A percentile compares a stretch with the other conserved stretches of the same genome.
Conservation (phyloP, 2,329 filamentous ascomycete genomes). For the Sporothrix pallida region DNA sequence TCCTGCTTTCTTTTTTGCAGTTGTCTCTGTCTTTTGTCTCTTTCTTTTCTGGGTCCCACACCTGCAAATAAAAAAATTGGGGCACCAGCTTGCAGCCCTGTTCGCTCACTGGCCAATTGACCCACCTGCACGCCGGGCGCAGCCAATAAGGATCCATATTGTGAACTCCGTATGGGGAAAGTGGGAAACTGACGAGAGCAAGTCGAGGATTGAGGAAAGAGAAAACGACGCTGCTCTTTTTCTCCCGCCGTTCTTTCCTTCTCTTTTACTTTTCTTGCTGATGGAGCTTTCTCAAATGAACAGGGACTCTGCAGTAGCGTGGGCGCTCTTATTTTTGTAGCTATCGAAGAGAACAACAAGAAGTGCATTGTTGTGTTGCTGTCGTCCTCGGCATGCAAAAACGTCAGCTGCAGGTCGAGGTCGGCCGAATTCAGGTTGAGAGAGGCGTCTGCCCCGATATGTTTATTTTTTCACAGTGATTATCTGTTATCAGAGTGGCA, state of each 20-base stretch:
- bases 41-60: conserved; percentile 1
- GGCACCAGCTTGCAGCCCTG: conserved; percentile 13
- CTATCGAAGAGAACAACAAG: neutral
- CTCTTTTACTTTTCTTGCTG: neutral
- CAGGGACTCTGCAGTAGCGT: conserved; percentile 24
- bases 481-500: no score
- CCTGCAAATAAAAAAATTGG: conserved; percentile 14
- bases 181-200: neutral
- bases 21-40: neutral
- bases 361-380: neutral
- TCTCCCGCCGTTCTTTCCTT: conserved; percentile 21
- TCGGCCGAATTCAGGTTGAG: neutral
- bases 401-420: neutral
- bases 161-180: conserved; percentile 28
- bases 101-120: conserved; percentile 32
- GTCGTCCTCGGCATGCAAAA: neutral
- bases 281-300: conserved; percentile 13
- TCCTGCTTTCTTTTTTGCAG: neutral
- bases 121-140: neutral
- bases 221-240: neutral
- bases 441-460: no score
- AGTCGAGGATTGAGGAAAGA: conserved; percentile 2
- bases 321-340: neutral
- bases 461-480: no score
- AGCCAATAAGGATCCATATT: neutral